phyloP scores from a whole-genome alignment of 1,139 yeast genomes.

The Chernovozyma aurita region DNA sequence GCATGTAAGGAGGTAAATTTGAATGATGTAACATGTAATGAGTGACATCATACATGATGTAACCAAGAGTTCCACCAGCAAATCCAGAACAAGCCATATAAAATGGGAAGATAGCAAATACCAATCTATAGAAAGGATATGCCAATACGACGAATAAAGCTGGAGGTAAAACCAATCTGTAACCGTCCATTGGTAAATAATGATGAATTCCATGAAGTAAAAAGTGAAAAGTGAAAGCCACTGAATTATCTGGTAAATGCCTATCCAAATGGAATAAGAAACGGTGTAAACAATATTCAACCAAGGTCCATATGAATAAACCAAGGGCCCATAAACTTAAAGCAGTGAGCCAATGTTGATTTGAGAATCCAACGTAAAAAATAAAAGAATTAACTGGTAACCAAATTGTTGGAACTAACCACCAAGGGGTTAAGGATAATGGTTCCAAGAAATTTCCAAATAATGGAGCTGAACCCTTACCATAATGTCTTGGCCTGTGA shows the following conservation, averaged over 20 bases:
- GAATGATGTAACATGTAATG: slow-evolving; percentile 87
- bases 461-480: slow-evolving; percentile 80
- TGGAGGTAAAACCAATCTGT: slow-evolving; percentile 95
- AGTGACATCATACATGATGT: slow-evolving; percentile 83
- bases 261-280: slow-evolving; percentile 89
- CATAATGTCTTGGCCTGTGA: slow-evolving; percentile 89
- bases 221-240: slow-evolving; percentile 79
- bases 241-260: slow-evolving; percentile 74
- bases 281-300: slow-evolving; percentile 85
- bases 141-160: slow-evolving; percentile 56
- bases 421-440: slow-evolving; percentile 47
- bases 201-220: slow-evolving; percentile 94
- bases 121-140: slow-evolving; percentile 39
- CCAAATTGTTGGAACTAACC: slow-evolving; percentile 87
- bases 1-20: slow-evolving; percentile 68
- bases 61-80: slow-evolving; percentile 95
- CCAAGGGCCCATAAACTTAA: slow-evolving; percentile 55
- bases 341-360: slow-evolving; percentile 32
- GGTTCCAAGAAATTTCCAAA: slow-evolving; percentile 49
- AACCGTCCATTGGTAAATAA: slow-evolving; percentile 92
- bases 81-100: slow-evolving; percentile 55
- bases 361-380: slow-evolving; percentile 36
- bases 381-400: slow-evolving; percentile 65
- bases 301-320: slow-evolving; percentile 82
- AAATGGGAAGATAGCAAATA: slow-evolving; percentile 37